phyloP scores from a whole-genome alignment of 768 basidiomycete genomes.

The Tricholoma bakamatsutake region DNA sequence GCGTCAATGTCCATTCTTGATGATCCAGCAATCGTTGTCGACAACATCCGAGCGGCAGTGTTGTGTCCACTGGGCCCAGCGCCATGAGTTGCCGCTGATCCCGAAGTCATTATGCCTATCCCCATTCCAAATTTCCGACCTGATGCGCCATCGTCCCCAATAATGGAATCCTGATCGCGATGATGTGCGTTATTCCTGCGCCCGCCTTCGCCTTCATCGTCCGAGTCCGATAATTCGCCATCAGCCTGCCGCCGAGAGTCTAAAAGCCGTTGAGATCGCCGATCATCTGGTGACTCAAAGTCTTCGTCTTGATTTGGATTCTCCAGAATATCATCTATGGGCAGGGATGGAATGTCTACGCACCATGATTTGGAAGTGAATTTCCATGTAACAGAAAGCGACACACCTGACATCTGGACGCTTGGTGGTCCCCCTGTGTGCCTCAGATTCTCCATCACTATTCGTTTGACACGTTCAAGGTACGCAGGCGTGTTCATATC shows the following conservation, averaged over 20 bases:
- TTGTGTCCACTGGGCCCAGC: constrained; percentile 72
- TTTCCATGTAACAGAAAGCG: not conserved
- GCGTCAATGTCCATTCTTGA: constrained; percentile 40
- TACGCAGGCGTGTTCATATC: constrained; percentile 93
- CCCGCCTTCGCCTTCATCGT: constrained; percentile 92
- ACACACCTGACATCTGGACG: constrained; percentile 79
- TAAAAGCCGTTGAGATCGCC: constrained; percentile 69
- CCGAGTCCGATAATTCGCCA: constrained; percentile 92
- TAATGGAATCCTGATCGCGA: constrained; percentile 45
- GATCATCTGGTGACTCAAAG: constrained; percentile 66
- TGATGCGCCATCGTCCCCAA: constrained; percentile 37
- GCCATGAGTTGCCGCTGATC: constrained; percentile 54
- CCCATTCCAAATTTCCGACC: constrained; percentile 58
- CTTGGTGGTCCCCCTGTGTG: constrained; percentile 86
- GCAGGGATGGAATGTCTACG: constrained; percentile 76
- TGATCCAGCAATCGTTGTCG: constrained; percentile 19
- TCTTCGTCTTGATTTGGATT: constrained; percentile 83
- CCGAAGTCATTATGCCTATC: constrained; percentile 61
- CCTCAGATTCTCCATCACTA: constrained; percentile 87
- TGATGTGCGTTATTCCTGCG: constrained; percentile 64
- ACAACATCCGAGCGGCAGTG: constrained; percentile 43
- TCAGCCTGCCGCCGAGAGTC: constrained; percentile 82
- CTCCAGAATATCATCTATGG: constrained; percentile 81
- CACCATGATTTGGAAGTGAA: not conserved
- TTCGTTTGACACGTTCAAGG: constrained; percentile 86